Base-by-base conservation (phyloP, 1,284 basidiomycete species). In the Cryptococcus sp. region DNA sequence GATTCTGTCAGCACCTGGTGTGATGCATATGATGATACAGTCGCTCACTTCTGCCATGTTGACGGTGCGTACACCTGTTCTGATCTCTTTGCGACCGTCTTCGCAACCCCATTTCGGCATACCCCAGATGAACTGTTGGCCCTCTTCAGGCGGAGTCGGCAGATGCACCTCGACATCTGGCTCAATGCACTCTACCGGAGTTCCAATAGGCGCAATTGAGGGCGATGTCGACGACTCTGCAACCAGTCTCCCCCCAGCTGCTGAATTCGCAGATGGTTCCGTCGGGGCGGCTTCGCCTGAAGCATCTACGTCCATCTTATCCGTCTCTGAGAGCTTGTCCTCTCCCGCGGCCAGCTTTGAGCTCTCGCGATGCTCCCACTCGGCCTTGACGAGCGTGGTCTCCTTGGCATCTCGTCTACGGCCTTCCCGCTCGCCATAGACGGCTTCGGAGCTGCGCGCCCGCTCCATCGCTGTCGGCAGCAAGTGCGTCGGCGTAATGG, bases 31-130 rank as follows among this genome's bases (percentile, higher is more conserved):
- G 19, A 17, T 17, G 22, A 51, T 48, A 19, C 25, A 41, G 11
- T 44, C 41, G 27, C 70, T 54, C 35, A 74, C 72, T 64, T 77
- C 75, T 56, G 74, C 69, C 66, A 71, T 67, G 13, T 70, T 73
- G 44, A 77, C 62, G 22, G 76, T 65, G 31, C 76, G 65, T 22
- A 78, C 76, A 22, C 76, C 76, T 40, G 68, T 69, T 47, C 74
- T 61, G 19, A 78, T 71, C 48, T 74, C 70, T 17, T 67, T 69
- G 25, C 75, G 59, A 51, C 76, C 73, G 19, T 68, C 65, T 50
- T 76, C 76, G 27, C 69, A 65, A 11, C 76, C 76, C 76, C 76
- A 78, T 49, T 70, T 72, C 3, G 73, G 72, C 76, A 78, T 76
- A 7, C 76, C 76, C 74, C 74, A 76, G 2, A 78, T 61, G 38